These are phyloP conservation scores for Fusarium lyarnte DNA, from an alignment of 2,329 filamentous ascomycete species.

Conservation along the genomic window DNA sequence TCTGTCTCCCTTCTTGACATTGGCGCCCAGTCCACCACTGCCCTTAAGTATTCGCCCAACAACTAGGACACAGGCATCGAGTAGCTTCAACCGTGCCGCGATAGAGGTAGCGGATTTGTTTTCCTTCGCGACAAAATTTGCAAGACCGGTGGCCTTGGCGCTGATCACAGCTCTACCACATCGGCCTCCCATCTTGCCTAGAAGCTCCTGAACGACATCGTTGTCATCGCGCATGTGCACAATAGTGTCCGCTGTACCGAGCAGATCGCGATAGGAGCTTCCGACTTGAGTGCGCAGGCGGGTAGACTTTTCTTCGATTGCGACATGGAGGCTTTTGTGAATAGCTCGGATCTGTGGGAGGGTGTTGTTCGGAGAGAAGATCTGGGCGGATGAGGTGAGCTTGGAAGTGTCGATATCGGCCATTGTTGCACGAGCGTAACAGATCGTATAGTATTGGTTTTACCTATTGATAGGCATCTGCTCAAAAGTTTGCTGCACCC, in stretches of 20 bases:
- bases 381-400: constrained; percentile 60
- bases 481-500: neutral
- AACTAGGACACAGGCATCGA: constrained; percentile 62
- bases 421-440: constrained; percentile 44
- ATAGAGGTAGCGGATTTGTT: constrained; percentile 43
- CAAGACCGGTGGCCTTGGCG: constrained; percentile 69
- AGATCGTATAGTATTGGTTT: neutral
- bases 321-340: constrained; percentile 66
- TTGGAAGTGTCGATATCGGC: constrained; percentile 57
- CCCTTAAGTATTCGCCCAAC: constrained; percentile 60
- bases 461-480: constrained; percentile 21
- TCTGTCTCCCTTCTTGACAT: constrained; percentile 56
- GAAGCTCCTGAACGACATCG: constrained; percentile 74
- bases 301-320: constrained; percentile 70
- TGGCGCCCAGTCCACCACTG: constrained; percentile 44
- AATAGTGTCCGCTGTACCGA: constrained; percentile 94
- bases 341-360: constrained; percentile 72
- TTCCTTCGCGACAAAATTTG: constrained; percentile 52
- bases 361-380: constrained; percentile 66
- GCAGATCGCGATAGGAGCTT: constrained; percentile 82
- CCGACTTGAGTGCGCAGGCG: constrained; percentile 72
- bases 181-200: constrained; percentile 76
- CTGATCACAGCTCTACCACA: constrained; percentile 80
- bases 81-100: constrained; percentile 58
- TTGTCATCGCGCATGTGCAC: constrained; percentile 87